Evolutionary conservation across 179 eudicot species (phyloP), one percentile per base, ranked within the genome.

Genomic region (Vitellaria paradoxa): DNA sequence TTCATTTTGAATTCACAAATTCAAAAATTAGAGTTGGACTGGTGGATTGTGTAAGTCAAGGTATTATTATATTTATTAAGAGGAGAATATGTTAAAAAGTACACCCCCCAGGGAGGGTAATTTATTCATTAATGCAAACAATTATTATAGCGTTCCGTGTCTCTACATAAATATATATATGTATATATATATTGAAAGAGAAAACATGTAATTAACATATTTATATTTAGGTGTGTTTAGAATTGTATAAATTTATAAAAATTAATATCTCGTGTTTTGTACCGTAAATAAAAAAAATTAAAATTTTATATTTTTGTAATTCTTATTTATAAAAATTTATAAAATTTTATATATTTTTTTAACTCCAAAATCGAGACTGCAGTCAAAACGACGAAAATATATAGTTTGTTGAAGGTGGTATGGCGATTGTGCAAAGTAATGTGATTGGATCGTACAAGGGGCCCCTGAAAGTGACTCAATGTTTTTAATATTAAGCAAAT

Each of bases 1-100:
- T 30, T 30, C 37, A 30, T 30, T 30, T 30, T 30, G 37, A 30
- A 30, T 30, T 30, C 37, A 30, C 37, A 0, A 30, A 30, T 30
- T 30, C 37, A 30, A 1, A 0, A 30, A 30, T 30, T 30, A 30
- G 37, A 30, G 37, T 30, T 1, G 37, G 37, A 30, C 37, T 30
- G 2, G 2, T 30, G 37, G 4, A 24, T 0, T 40, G 4, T 40
- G 7, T 66, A 13, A 12, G 21, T 15, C 40, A 52, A 52, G 13
- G 12, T 53, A 15, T 10, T 53, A 15, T 10, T 53, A 11, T 53
- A 30, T 66, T 4, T 37, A 14, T 66, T 5, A 21, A 37, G 11
- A 66, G 21, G 55, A 46, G 72, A 68, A 55, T 50, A 70, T 49
- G 49, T 70, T 70, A 49, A 10, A 46, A 49, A 49, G n/a, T 23